These are phyloP conservation scores for Globisporangium rhizosaccharum DNA, from an alignment of 352 stramenopile species.

Conservation along the genomic window DNA sequence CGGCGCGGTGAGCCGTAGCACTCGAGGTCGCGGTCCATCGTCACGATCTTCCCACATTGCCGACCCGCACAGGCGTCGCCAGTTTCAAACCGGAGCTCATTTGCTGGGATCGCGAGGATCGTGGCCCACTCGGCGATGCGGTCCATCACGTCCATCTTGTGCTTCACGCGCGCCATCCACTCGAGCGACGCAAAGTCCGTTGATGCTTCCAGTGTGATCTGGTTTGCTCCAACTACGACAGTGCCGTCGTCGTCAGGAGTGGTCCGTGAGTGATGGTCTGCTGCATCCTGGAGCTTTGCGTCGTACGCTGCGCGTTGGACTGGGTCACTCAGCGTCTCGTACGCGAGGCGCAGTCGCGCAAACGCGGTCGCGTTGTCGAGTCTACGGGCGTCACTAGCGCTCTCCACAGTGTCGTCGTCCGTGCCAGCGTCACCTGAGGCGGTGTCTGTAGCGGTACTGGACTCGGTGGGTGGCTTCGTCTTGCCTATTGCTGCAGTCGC, in stretches of 20 bases:
- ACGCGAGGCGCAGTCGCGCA: slow-evolving; percentile 55
- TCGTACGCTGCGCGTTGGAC: slow-evolving; percentile 52
- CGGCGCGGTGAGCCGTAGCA: slow-evolving; percentile 60
- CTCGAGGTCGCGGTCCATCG: slow-evolving; percentile 74
- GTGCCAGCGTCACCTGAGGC: not conserved
- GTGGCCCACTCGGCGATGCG: slow-evolving; percentile 69
- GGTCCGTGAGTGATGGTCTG: slow-evolving; percentile 7
- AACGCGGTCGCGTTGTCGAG: slow-evolving; percentile 40
- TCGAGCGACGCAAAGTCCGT: slow-evolving; percentile 75
- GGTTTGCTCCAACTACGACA: slow-evolving; percentile 37
- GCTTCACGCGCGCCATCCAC: slow-evolving; percentile 79
- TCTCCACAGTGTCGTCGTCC: slow-evolving; percentile 9
- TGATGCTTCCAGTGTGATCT: slow-evolving; percentile 59
- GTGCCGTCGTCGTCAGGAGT: slow-evolving; percentile 9
- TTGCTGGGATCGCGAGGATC: slow-evolving; percentile 51
- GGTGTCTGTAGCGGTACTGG: not conserved
- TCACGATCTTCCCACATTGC: slow-evolving; percentile 74
- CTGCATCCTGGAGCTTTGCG: slow-evolving; percentile 22
- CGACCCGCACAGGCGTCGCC: slow-evolving; percentile 53
- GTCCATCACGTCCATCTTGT: slow-evolving; percentile 86
- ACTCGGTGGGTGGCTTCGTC: not conserved
- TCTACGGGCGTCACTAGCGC: slow-evolving; percentile 1
- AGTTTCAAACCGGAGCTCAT: slow-evolving; percentile 68
- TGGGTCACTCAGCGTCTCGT: slow-evolving; percentile 70
- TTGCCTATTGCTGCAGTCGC: too few species aligned